Percentiles rank a stretch among this genome's conserved stretches.
Conservation (phyloP, 495 filamentous ascomycete genomes). For the Arthonia radiata region DNA sequence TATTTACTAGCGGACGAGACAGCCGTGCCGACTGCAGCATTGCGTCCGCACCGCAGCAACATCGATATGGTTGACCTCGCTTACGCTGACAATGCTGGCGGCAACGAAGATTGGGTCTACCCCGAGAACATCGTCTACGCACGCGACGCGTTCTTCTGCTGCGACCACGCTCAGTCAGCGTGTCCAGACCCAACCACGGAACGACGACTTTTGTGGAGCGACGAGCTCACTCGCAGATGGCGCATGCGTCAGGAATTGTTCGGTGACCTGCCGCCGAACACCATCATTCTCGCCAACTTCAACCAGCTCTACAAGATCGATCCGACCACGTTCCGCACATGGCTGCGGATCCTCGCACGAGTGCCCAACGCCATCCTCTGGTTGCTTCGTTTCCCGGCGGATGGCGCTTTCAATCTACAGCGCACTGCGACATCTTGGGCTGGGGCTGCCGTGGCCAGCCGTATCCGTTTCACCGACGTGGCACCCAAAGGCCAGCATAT, state of each 20-base stretch:
- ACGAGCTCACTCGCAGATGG: slow-evolving; percentile 69
- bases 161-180: slow-evolving; percentile 84
- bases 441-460: slow-evolving; percentile 61
- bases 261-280: slow-evolving; percentile 56
- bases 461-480: slow-evolving; percentile 89
- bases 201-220: slow-evolving; percentile 45
- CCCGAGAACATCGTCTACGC: slow-evolving; percentile 92
- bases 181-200: slow-evolving; percentile 51
- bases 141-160: slow-evolving; percentile 95
- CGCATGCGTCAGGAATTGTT: slow-evolving; percentile 89
- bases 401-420: slow-evolving; percentile 66
- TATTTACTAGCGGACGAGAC: slow-evolving; percentile 82
- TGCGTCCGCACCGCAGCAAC: slow-evolving; percentile 55
- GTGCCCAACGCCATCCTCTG: slow-evolving; percentile 80
- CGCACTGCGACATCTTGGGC: slow-evolving; percentile 66
- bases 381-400: slow-evolving; percentile 88
- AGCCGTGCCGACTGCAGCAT: slow-evolving; percentile 58
- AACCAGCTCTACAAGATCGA: slow-evolving; percentile 99
- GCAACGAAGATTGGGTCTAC: slow-evolving; percentile 64
- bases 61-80: slow-evolving; percentile 45
- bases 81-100: slow-evolving; percentile 39
- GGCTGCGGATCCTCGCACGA: slow-evolving; percentile 76
- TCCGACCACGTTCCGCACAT: slow-evolving; percentile 85
- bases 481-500: slow-evolving; percentile 92
- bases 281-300: slow-evolving; percentile 90